Conservation (phyloP, 108 stramenopile genomes). For the Ochromonas danica region DNA sequence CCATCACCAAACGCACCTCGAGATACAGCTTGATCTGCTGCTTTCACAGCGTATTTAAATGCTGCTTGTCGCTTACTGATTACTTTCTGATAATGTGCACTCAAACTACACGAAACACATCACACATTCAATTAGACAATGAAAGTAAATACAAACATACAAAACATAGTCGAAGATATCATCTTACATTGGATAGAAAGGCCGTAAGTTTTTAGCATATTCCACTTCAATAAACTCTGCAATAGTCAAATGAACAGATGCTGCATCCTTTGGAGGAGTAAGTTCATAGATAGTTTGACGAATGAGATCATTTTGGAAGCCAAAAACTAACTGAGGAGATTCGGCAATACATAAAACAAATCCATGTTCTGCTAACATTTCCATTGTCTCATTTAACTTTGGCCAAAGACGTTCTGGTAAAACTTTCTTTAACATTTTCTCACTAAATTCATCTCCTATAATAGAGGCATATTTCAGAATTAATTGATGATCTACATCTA, state of each 20-base stretch:
- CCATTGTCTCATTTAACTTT: neutral
- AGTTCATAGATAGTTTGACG: neutral
- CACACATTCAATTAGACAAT: no score
- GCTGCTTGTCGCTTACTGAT: neutral
- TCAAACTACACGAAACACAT: no score
- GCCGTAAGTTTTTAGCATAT: neutral
- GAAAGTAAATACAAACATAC: neutral
- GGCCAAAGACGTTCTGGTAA: neutral
- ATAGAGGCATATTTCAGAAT: slow-evolving; percentile 10
- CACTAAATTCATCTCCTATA: neutral
- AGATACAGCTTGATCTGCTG: slow-evolving; percentile 23
- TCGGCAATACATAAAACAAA: neutral
- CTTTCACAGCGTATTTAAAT: slow-evolving; percentile 11
- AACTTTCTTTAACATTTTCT: neutral
- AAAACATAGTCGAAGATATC: neutral
- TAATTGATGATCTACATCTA: slow-evolving; percentile 3
- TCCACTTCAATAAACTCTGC: neutral
- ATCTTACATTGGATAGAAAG: slow-evolving; percentile 4
- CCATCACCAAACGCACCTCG: slow-evolving; percentile 12
- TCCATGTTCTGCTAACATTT: slow-evolving; percentile 8
- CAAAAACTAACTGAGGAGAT: neutral
- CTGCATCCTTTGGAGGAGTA: slow-evolving; percentile 8
- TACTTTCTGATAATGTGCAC: neutral
- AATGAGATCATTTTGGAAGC: neutral
- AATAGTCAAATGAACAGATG: neutral